phyloP scores from a whole-genome alignment of 2,329 filamentous ascomycete species.

The Pseudogymnoascus sp. region DNA sequence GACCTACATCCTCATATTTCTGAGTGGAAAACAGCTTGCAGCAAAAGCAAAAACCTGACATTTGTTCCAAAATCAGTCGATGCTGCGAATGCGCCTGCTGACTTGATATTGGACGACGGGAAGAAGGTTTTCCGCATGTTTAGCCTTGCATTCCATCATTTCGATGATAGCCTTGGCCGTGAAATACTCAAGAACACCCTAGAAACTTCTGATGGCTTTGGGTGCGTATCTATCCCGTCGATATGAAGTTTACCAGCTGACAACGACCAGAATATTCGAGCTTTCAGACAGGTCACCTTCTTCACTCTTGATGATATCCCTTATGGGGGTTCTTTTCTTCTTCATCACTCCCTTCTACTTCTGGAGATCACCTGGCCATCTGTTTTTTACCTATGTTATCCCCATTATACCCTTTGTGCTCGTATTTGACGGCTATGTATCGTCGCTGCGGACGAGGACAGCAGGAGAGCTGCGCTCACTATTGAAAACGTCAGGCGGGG shows the following conservation, averaged over 20 bases:
- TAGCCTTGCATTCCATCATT: constrained; percentile 71
- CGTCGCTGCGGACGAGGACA: constrained; percentile 57
- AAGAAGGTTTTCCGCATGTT: constrained; percentile 59
- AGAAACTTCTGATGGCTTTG: constrained; percentile 57
- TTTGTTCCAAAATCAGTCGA: constrained; percentile 57
- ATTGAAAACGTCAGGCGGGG: constrained; percentile 44
- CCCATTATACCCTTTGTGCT: constrained; percentile 61
- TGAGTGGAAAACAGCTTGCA: constrained; percentile 48
- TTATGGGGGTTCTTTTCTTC: constrained; percentile 45
- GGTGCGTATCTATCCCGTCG: constrained; percentile 25
- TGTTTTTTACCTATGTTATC: constrained; percentile 58
- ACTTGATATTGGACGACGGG: constrained; percentile 31
- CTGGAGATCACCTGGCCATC: constrained; percentile 30
- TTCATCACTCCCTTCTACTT: constrained; percentile 43
- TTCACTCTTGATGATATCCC: constrained; percentile 44
- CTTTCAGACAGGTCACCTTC: constrained; percentile 57
- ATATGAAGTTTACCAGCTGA: neutral
- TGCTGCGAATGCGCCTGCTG: constrained; percentile 50
- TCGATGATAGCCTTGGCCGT: constrained; percentile 53
- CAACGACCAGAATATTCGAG: constrained; percentile 53
- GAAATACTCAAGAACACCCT: constrained; percentile 57
- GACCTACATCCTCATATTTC: constrained; percentile 57
- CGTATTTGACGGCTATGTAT: constrained; percentile 61
- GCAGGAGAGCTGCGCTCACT: constrained; percentile 55
- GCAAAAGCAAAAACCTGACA: constrained; percentile 44